phyloP scores from a whole-genome alignment of 177 flowering plant genomes.

The Vitis hybrid region DNA sequence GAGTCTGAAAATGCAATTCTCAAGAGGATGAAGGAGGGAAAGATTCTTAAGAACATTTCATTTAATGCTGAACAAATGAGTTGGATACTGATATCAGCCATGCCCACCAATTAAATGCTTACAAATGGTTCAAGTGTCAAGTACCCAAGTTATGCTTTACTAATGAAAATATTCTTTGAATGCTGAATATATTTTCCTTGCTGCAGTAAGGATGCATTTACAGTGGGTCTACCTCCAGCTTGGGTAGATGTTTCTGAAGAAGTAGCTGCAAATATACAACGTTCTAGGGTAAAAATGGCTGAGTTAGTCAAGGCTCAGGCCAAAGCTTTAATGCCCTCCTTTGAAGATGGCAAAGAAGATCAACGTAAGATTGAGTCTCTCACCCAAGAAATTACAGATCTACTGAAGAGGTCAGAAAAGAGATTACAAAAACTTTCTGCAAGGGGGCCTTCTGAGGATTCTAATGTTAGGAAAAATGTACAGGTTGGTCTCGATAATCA shows the following conservation, averaged over 20 bases:
- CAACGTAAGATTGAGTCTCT: conserved; percentile 76
- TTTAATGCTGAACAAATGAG: no score
- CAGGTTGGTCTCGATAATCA: conserved; percentile 51
- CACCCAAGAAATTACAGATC: conserved; percentile 82
- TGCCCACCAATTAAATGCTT: no score
- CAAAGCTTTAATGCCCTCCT: conserved; percentile 93
- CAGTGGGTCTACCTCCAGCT: conserved; percentile 93
- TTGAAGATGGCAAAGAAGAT: conserved; percentile 92
- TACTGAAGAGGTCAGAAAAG: conserved; percentile 82
- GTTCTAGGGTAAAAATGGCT: conserved; percentile 72
- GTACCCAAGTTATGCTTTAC: no score
- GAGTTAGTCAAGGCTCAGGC: conserved; percentile 90
- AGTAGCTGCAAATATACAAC: conserved; percentile 74
- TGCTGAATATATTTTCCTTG: conserved; percentile 4
- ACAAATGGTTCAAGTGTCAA: no score
- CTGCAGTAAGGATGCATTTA: conserved; percentile 66
- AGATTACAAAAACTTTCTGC: conserved; percentile 72
- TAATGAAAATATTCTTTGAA: no score
- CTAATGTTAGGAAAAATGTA: conserved; percentile 89
- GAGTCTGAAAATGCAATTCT: no score
- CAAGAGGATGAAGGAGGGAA: no score
- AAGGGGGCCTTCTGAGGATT: conserved; percentile 87
- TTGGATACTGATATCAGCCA: no score
- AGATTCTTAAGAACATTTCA: no score
- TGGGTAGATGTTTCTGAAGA: conserved; percentile 99